A percentile compares a stretch with the other conserved stretches of the same genome.
phyloP scores from a whole-genome alignment of 2,329 filamentous ascomycete genomes.

The Aspergillus sp. region DNA sequence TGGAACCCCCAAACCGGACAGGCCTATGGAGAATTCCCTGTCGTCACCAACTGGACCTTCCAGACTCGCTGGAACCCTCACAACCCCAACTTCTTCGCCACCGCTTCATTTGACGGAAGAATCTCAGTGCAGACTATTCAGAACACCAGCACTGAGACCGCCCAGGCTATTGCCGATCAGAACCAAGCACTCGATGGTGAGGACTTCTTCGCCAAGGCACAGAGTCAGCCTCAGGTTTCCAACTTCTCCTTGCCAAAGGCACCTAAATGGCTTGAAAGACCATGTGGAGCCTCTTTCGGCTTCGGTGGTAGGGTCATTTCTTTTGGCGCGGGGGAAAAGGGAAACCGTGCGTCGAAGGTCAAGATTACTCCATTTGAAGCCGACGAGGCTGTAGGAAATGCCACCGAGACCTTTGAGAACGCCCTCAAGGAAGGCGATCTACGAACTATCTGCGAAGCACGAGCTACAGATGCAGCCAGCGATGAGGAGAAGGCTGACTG shows the following conservation, averaged over 20 bases:
- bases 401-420: constrained; percentile 82
- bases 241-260: constrained; percentile 83
- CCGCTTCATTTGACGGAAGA: constrained; percentile 95
- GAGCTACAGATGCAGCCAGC: constrained; percentile 68
- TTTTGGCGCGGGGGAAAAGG: constrained; percentile 54
- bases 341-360: constrained; percentile 69
- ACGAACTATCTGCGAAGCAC: constrained; percentile 70
- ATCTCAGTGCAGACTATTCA: constrained; percentile 91
- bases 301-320: constrained; percentile 94
- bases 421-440: constrained; percentile 75
- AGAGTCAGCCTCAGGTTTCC: constrained; percentile 82
- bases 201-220: constrained; percentile 93
- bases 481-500: constrained; percentile 96
- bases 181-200: constrained; percentile 74
- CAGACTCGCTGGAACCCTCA: constrained; percentile 89
- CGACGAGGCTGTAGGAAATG: constrained; percentile 76
- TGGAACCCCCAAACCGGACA: constrained; percentile 96
- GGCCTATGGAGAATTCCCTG: constrained; percentile 84
- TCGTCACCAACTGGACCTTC: constrained; percentile 99
- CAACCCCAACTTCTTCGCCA: constrained; percentile 88
- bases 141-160: constrained; percentile 72
- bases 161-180: constrained; percentile 60
- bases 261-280: constrained; percentile 85
- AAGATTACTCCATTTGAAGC: constrained; percentile 83
- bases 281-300: constrained; percentile 82